Evolutionary conservation across 2,329 filamentous ascomycete species (phyloP).

Genomic region (Fusarium subglutinans): DNA sequence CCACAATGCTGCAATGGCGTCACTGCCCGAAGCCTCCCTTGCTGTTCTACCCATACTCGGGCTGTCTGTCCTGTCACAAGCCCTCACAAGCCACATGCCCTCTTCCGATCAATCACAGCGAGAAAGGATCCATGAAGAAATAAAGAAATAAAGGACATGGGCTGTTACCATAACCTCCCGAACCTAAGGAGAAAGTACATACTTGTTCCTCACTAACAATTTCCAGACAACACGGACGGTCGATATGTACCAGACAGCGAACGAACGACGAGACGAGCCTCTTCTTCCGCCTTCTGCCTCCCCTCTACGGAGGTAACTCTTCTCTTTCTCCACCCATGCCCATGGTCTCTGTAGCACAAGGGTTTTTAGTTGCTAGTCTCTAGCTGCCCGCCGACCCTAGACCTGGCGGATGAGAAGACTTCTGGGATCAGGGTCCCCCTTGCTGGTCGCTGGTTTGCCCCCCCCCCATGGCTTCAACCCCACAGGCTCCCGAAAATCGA

Average conservation of each 20-base stretch:
- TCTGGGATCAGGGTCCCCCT: conserved; percentile 29
- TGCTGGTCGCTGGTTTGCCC: conserved; percentile 21
- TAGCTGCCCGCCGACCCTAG: conserved; percentile 28
- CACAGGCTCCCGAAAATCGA: conserved; percentile 37
- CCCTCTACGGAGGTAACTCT: background rate
- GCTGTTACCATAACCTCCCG: conserved; percentile 24
- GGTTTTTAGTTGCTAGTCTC: conserved; percentile 16
- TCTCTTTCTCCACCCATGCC: conserved; percentile 16
- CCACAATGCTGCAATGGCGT: conserved; percentile 8
- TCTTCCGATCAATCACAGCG: conserved; percentile 11
- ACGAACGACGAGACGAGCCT: conserved; percentile 16
- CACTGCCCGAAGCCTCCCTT: conserved; percentile 17
- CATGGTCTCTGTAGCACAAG: conserved; percentile 13
- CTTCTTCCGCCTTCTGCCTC: conserved; percentile 18
- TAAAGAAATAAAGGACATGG: background rate
- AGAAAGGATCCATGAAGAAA: background rate
- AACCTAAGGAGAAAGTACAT: conserved; percentile 14
- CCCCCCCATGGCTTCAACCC: conserved; percentile 27
- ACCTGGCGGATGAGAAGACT: conserved; percentile 28
- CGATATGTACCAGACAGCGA: background rate
- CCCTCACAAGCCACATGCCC: conserved; percentile 34
- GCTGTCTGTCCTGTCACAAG: conserved; percentile 19
- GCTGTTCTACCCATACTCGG: background rate
- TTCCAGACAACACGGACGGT: conserved; percentile 17
- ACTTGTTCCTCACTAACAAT: conserved; percentile 42